Conservation (phyloP, 2,329 filamentous ascomycete species). For the Verticillium nubilum region DNA sequence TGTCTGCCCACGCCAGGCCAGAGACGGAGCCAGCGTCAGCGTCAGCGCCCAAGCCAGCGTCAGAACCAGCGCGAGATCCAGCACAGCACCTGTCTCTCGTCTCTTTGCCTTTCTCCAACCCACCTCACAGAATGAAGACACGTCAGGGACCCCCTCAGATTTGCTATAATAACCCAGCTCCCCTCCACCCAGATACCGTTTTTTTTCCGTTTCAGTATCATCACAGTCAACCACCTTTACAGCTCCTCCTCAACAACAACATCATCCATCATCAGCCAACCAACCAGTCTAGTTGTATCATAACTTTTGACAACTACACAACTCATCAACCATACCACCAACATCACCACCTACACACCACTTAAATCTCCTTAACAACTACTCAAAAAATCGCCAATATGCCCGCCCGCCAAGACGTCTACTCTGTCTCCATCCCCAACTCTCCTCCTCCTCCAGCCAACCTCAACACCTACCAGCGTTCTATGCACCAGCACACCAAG, state of each 20-base stretch:
- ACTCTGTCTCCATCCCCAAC: constrained; percentile 22
- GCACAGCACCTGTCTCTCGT: neutral
- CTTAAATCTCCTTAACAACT: neutral
- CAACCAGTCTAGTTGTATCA: neutral
- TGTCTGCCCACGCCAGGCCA: neutral
- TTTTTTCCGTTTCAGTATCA: constrained; percentile 10
- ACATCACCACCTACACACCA: neutral
- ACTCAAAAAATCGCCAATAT: constrained; percentile 19
- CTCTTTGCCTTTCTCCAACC: neutral
- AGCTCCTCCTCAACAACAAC: neutral
- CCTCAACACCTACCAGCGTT: constrained; percentile 51
- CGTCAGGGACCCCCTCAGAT: neutral
- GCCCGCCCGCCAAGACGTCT: constrained; percentile 24
- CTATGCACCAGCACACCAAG: constrained; percentile 62
- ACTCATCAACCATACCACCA: neutral
- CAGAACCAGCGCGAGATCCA: neutral
- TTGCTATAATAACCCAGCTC: constrained; percentile 10
- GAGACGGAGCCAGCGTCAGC: neutral
- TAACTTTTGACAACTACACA: neutral
- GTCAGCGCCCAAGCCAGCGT: neutral
- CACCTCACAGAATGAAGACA: neutral
- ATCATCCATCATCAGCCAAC: neutral
- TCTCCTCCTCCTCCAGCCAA: constrained; percentile 36
- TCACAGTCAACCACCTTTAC: neutral
- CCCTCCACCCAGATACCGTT: constrained; percentile 10